phyloP scores from a whole-genome alignment of 1,284 basidiomycete species.

The Phylloporus sp. region DNA sequence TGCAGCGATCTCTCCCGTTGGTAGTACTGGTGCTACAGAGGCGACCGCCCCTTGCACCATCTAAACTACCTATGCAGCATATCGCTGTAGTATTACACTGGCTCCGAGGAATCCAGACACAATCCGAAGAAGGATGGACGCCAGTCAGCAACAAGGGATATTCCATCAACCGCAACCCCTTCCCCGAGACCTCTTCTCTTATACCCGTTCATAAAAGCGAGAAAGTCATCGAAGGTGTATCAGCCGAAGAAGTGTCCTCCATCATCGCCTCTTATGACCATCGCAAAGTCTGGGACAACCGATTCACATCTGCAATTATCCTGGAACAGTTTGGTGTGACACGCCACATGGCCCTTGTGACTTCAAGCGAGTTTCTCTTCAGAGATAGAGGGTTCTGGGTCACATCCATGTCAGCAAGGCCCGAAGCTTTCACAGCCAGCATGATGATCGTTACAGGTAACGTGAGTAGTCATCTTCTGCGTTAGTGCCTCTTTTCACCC shows the following conservation, averaged over 20 bases:
- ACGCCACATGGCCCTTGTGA: slow-evolving; percentile 73
- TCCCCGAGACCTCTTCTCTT: slow-evolving; percentile 80
- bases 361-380: slow-evolving; percentile 87
- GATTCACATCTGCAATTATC: slow-evolving; percentile 77
- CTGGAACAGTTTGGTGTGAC: slow-evolving; percentile 87
- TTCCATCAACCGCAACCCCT: slow-evolving; percentile 80
- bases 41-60: slow-evolving; percentile 55
- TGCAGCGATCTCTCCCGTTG: slow-evolving; percentile 70
- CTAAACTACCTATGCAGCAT: slow-evolving; percentile 75
- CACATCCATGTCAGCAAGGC: slow-evolving; percentile 78
- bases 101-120: slow-evolving; percentile 77
- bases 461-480: slow-evolving; percentile 75
- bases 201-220: slow-evolving; percentile 90
- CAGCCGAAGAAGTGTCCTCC: slow-evolving; percentile 88
- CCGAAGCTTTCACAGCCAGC: slow-evolving; percentile 51
- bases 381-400: slow-evolving; percentile 86
- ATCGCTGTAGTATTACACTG: slow-evolving; percentile 83
- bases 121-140: slow-evolving; percentile 78
- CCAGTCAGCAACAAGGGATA: slow-evolving; percentile 84
- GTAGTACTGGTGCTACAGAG: slow-evolving; percentile 43
- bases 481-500: slow-evolving; percentile 82
- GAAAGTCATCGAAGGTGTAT: slow-evolving; percentile 94
- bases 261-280: slow-evolving; percentile 77
- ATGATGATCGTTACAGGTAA: slow-evolving; percentile 38
- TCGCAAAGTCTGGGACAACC: slow-evolving; percentile 86